Base-by-base conservation (phyloP, 768 basidiomycete species). In the Auricularia sp. region DNA sequence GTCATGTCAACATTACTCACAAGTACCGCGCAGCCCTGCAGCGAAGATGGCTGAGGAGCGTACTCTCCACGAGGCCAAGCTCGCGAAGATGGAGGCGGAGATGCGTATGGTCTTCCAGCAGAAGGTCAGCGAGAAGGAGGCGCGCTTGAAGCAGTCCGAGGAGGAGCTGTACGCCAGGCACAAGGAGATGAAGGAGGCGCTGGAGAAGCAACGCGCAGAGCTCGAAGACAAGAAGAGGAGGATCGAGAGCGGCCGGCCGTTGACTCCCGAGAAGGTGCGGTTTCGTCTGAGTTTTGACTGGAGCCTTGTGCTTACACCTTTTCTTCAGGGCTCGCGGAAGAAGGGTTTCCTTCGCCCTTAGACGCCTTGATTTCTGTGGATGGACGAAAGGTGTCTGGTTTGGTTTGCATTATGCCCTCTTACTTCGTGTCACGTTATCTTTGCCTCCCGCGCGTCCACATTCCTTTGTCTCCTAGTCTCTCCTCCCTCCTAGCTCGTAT, bases 71-170 rank as follows among this genome's bases (percentile, higher is more conserved):
- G 96, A 99, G 78, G 90, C 91, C 69, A 98, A 98, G 76, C 85
- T 99, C 63, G 85, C 92, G 64, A 99, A 99, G 87, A 98, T 98
- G 89, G 97, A 99, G 79, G 91, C 94, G 64, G 97, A 98, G 83
- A 99, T 99, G 97, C 98, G 98, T 86, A 93, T 96, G 92, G 97
- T 99, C 71, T 99, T 99, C 93, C 94, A 95, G 74, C 97, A 98
- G 78, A 99, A 99, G 77, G 97, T 99, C 64, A 93, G 94, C 75
- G 97, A 99, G 76, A 98, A 99, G 82, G 97, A 99, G 75, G 85
- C 93, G 68, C 98, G 98, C 78, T 83, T 99, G 74, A 98, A 98
- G 80, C 97, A 98, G 77, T 93, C 90, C 62, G 97, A 99, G 78
- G 97, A 98, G 79, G 97, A 98, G 80, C 84, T 99, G 18, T 99